phyloP scores from a whole-genome alignment of 2,329 filamentous ascomycete species.

The Sporothrix brunneoviolacea region DNA sequence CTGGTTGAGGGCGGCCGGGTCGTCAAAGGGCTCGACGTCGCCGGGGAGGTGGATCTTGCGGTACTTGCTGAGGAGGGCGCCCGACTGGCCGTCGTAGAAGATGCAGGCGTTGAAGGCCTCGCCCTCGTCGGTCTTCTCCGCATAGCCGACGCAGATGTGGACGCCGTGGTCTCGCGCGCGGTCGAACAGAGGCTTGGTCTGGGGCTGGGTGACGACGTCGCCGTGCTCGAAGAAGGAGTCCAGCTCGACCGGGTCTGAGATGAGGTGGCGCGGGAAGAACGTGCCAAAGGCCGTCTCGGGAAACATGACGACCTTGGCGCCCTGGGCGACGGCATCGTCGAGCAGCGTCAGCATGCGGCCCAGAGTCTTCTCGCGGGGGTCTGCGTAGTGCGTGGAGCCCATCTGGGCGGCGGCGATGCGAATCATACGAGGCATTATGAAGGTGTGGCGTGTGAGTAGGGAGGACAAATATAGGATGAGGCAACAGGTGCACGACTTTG shows the following conservation, averaged over 20 bases:
- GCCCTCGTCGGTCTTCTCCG: conserved; percentile 35
- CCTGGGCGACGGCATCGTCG: conserved; percentile 35
- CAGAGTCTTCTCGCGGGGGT: conserved; percentile 35
- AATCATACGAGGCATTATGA: conserved; percentile 13
- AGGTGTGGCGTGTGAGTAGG: background rate
- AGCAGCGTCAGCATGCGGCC: conserved; percentile 44
- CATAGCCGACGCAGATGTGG: conserved; percentile 48
- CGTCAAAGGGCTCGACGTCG: conserved; percentile 42
- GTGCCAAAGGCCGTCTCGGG: conserved; percentile 49
- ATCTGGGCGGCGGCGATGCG: conserved; percentile 46
- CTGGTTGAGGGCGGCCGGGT: conserved; percentile 41
- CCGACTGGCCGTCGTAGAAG: conserved; percentile 41
- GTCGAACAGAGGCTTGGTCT: conserved; percentile 43
- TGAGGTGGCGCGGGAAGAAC: conserved; percentile 49
- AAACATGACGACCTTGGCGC: conserved; percentile 44
- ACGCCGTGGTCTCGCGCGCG: conserved; percentile 38
- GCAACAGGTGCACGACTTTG: too few relatives aligned
- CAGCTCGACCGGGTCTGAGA: conserved; percentile 39
- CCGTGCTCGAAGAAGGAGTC: conserved; percentile 43
- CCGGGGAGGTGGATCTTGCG: conserved; percentile 50
- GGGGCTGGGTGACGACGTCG: conserved; percentile 33
- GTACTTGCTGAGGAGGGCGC: conserved; percentile 43
- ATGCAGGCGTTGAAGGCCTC: conserved; percentile 41
- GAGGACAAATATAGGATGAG: too few relatives aligned
- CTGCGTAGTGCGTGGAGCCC: conserved; percentile 37